Conservation (phyloP, 1,284 basidiomycete species). For the Tylopilus sp. region DNA sequence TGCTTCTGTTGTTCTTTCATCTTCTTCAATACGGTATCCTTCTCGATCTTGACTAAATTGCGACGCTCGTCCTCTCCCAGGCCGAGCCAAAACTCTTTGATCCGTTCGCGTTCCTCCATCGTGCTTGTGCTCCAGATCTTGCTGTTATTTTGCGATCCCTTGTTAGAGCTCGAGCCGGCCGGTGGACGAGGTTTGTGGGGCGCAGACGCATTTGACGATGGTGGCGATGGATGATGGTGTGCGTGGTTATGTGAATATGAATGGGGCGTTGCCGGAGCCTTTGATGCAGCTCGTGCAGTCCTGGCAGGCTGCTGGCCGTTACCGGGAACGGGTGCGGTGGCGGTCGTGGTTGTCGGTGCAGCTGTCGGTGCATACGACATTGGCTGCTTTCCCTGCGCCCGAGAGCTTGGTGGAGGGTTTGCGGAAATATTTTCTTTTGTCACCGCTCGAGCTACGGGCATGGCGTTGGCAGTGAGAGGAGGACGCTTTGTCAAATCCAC, state of each 20-base stretch:
- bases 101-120: constrained; percentile 90
- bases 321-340: constrained; percentile 34
- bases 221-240: constrained; percentile 67
- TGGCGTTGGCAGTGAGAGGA: constrained; percentile 42
- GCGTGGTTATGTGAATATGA: constrained; percentile 51
- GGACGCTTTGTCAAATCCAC: constrained; percentile 37
- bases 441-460: constrained; percentile 39
- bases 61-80: constrained; percentile 86
- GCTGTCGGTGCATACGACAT: constrained; percentile 51
- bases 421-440: constrained; percentile 38
- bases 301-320: constrained; percentile 37
- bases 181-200: constrained; percentile 47
- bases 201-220: constrained; percentile 59
- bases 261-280: constrained; percentile 58
- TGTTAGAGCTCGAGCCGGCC: constrained; percentile 33
- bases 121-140: constrained; percentile 91
- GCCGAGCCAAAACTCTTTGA: constrained; percentile 96
- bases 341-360: constrained; percentile 29
- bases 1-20: constrained; percentile 99
- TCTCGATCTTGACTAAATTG: constrained; percentile 92
- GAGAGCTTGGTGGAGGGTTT: constrained; percentile 54
- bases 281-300: constrained; percentile 60
- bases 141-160: constrained; percentile 40
- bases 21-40: constrained; percentile 93
- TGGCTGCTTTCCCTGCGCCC: constrained; percentile 75